Evolutionary conservation across 116 monocot genomes (phyloP).

Genomic region (Iris pallida): DNA sequence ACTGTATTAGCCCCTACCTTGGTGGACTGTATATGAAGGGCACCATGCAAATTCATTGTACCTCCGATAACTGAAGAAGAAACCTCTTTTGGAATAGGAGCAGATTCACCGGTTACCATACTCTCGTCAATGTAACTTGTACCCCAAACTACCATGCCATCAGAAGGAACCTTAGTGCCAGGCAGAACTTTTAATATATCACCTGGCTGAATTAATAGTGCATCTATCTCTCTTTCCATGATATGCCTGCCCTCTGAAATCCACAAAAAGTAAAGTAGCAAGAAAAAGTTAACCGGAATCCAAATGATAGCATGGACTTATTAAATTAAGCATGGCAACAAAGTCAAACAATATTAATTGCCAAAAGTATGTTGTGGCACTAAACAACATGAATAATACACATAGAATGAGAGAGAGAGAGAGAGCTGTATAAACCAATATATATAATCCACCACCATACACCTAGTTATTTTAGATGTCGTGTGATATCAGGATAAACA

Average conservation of each 20-base stretch:
- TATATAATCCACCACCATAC: too few relatives aligned
- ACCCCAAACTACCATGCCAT: slow-evolving; percentile 85
- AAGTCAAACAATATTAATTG: too few relatives aligned
- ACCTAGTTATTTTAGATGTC: too few relatives aligned
- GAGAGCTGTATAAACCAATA: too few relatives aligned
- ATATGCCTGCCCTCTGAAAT: slow-evolving; percentile 56
- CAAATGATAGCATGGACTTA: not conserved
- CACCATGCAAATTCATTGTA: slow-evolving; percentile 94
- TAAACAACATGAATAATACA: too few relatives aligned
- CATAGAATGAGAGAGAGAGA: too few relatives aligned
- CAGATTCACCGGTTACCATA: slow-evolving; percentile 98
- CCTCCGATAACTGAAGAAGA: slow-evolving; percentile 85
- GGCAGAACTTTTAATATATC: slow-evolving; percentile 86
- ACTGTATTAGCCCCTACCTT: slow-evolving; percentile 89
- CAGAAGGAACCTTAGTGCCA: slow-evolving; percentile 86
- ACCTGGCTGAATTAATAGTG: slow-evolving; percentile 82
- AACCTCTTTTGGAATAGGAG: slow-evolving; percentile 61
- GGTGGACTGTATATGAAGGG: slow-evolving; percentile 72
- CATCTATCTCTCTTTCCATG: slow-evolving; percentile 87
- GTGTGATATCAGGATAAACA: too few relatives aligned
- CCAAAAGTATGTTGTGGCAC: too few relatives aligned
- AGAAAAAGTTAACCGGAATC: not conserved
- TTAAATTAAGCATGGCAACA: not conserved
- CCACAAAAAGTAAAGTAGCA: slow-evolving; percentile 7
- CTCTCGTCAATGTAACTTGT: slow-evolving; percentile 89